Conservation (phyloP, 2,329 filamentous ascomycete species). For the Penicillium griseofulvum region DNA sequence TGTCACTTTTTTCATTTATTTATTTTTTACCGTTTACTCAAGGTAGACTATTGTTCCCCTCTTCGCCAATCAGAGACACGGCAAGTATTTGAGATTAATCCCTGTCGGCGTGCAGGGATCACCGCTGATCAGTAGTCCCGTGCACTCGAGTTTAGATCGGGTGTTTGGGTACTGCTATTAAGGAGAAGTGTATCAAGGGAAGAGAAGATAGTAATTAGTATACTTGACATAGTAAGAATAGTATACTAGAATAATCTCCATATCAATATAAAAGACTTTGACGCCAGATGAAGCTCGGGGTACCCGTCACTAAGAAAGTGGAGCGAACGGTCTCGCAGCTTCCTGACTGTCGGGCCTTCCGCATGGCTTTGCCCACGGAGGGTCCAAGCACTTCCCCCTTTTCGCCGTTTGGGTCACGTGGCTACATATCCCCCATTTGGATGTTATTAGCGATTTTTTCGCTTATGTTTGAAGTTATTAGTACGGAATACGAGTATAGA, state of each 20-base stretch:
- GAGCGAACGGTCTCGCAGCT: constrained; percentile 39
- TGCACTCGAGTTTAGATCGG: constrained; percentile 17
- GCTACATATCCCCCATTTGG: neutral
- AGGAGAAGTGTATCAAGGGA: neutral
- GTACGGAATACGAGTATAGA: too few species aligned
- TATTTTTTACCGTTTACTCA: neutral
- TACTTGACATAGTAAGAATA: neutral
- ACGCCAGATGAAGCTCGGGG: neutral
- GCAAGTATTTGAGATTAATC: constrained; percentile 38
- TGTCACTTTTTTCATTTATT: constrained; percentile 13
- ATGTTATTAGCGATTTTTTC: neutral
- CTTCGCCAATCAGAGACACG: constrained; percentile 28
- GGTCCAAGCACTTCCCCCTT: constrained; percentile 21
- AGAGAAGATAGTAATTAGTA: neutral
- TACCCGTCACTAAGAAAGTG: constrained; percentile 16
- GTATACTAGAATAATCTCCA: neutral
- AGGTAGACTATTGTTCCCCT: constrained; percentile 15
- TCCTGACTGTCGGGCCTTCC: constrained; percentile 37
- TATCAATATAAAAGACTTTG: neutral
- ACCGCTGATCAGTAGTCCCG: constrained; percentile 24
- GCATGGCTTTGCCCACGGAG: constrained; percentile 22
- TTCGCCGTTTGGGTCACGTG: constrained; percentile 17
- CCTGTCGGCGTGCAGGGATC: constrained; percentile 28
- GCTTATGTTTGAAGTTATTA: neutral
- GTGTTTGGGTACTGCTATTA: constrained; percentile 9